Percentiles rank a stretch among this genome's conserved stretches.
These are phyloP conservation scores for Raddia guianensis DNA, from an alignment of 176 grass and related monocot genomes.

Conservation along the genomic window DNA sequence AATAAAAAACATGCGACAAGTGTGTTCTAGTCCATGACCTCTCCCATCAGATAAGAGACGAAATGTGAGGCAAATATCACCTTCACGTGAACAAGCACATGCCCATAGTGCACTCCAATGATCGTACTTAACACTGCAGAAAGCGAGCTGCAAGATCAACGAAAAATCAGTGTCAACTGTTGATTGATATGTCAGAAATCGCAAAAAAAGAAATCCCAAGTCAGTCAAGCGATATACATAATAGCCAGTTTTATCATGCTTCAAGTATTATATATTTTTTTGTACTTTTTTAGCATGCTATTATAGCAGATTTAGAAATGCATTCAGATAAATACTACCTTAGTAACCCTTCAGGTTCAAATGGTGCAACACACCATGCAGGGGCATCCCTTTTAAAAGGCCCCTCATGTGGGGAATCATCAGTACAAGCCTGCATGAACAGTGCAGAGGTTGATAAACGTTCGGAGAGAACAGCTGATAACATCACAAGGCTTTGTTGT, in stretches of 20 bases:
- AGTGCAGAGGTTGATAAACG: neutral
- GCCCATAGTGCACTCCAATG: conserved; percentile 80
- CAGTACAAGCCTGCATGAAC: conserved; percentile 75
- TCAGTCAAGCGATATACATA: neutral
- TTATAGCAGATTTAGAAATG: neutral
- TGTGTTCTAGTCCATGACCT: neutral
- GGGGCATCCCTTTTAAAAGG: conserved; percentile 70
- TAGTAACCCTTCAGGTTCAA: conserved; percentile 89
- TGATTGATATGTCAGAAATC: neutral
- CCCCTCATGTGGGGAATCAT: conserved; percentile 73
- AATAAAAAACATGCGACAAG: conserved; percentile 14
- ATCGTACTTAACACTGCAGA: conserved; percentile 84
- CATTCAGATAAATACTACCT: conserved; percentile 51
- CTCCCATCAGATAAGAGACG: neutral
- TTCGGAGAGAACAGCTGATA: conserved; percentile 3
- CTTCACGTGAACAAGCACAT: conserved; percentile 89
- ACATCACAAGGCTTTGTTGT: neutral
- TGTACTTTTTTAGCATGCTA: neutral
- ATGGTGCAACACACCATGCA: conserved; percentile 81
- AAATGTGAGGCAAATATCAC: conserved; percentile 30
- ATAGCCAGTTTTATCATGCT: neutral
- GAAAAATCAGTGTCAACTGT: neutral
- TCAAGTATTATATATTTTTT: no score
- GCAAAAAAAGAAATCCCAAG: neutral
- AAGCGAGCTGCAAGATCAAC: conserved; percentile 56